These are phyloP conservation scores for Euphrasia confusa DNA, from an alignment of 257 asterid genomes.

Conservation along the genomic window DNA sequence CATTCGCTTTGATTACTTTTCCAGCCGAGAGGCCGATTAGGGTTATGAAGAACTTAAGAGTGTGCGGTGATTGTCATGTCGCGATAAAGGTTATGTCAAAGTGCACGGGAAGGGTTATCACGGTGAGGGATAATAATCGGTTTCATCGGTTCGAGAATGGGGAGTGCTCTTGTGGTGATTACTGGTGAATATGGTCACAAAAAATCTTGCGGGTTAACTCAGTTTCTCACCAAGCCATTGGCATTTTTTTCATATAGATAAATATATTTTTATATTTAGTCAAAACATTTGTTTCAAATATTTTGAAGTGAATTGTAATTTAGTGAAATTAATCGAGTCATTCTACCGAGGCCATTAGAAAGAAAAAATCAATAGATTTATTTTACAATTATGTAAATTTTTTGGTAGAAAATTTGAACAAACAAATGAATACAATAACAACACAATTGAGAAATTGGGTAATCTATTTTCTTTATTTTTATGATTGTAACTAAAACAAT, in stretches of 20 bases:
- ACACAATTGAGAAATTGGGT: neutral
- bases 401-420: too few relatives aligned
- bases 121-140: conserved; percentile 74
- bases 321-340: too few relatives aligned
- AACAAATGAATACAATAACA: neutral
- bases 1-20: conserved; percentile 61
- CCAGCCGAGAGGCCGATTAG: conserved; percentile 62
- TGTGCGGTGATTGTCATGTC: conserved; percentile 82
- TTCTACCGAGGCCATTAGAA: too few relatives aligned
- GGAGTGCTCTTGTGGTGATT: conserved; percentile 83
- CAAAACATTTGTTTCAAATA: too few relatives aligned
- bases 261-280: too few relatives aligned
- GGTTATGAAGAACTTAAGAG: conserved; percentile 78
- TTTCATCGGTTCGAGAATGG: conserved; percentile 75
- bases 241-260: too few relatives aligned
- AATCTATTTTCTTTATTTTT: neutral
- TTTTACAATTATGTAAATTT: too few relatives aligned
- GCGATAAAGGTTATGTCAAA: conserved; percentile 68
- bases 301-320: too few relatives aligned
- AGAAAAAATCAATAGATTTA: too few relatives aligned
- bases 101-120: conserved; percentile 56
- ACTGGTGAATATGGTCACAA: conserved; percentile 20
- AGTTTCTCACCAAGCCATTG: too few relatives aligned
- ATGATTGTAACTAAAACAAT: conserved; percentile 7
- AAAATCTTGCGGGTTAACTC: too few relatives aligned